Evolutionary conservation across 768 basidiomycete species (phyloP), one percentile per base, ranked within the genome.

Genomic region (Leccinum truebloodii): DNA sequence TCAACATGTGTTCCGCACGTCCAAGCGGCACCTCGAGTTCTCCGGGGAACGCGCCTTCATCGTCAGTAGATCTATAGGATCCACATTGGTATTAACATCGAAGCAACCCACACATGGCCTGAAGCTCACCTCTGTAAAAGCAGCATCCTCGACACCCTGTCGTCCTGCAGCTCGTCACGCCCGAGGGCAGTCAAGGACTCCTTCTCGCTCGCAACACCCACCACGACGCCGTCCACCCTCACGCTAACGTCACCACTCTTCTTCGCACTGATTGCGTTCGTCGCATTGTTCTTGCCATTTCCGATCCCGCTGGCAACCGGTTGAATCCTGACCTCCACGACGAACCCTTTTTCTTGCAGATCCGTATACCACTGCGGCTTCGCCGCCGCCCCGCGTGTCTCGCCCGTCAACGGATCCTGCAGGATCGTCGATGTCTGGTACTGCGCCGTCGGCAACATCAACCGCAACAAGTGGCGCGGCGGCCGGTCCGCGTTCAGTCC

Each of bases 371-470:
- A 96, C 50, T 75, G 76, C 8, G 94, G 91, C 63, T 83, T 86
- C 37, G 81, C 77, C 59, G 85, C 83, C 5, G 86, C 83, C 18
- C 77, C 78, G 50, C 81, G 81, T 57, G 78, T 80, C 75, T 88
- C 85, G 16, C 88, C 89, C 26, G 89, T 90, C 62, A 96, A 76
- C 10, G 95, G 95, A 73, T 96, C 92, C 52, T 83, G 78, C n/a
- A 44, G n/a, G 37, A 95, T 82, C 3, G 89, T 88, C 34, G 87
- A 83, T 50, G 87, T 82, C 70, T 88, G 85, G 69, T 86, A 92
- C 62, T 88, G 89, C 20, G 91, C 87, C 2, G 93, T 96, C 3
- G 95, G 95, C 18, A 97, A 74, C 41, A 83, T 85, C 55, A 98
- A 66, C 53, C 92, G 81, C 14, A 98, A 63, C 51, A 97, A 74